Base-by-base conservation (phyloP, 192 early-diverging fungal species). In the Podila horticola region DNA sequence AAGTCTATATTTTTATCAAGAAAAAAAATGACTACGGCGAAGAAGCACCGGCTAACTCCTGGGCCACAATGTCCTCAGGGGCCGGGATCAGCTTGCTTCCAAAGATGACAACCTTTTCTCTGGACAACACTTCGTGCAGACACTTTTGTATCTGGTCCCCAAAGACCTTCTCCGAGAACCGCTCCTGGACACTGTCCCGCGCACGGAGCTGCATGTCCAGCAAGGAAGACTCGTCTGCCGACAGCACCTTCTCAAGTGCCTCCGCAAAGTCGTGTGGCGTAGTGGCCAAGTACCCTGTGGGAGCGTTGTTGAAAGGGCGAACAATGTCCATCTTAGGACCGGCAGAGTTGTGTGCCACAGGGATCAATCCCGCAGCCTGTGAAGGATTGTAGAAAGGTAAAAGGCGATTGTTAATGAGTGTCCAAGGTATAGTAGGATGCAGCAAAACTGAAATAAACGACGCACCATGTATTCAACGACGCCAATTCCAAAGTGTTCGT, bases 401-500 rank as follows among this genome's bases (percentile, higher is more conserved):
- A 19, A 30, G 12, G 31, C 29, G 11, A 66, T 51, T 74, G 58
- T 34, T n/a, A 26, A 50, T 49, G 49, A 71, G n/a, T 13, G 30
- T n/a, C n/a, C 34, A 62, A 15, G 13, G 41, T 45, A 45, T 12
- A 17, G 41, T 36, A 52, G 26, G 66, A 50, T 26, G 17, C 51
- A 2, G 13, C 3, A 7, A 3, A 11, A 73, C 28, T 24, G 22
- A 36, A 48, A 73, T 34, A 15, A 17, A 58, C 12, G 48, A 28
- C 72, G 58, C 88, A 94, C 95, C 98, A 99, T 98, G 76, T 97
- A 98, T 79, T 99, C 98, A 3, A 99, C 94, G 57, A 99, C 90
- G 31, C 94, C 92, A 69, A 99, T 99, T 7, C 98, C 98, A 88
- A 99, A 99, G 75, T 99, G 98, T 82, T 99, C 98, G 74, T 99